These are phyloP conservation scores for Suhomyces wounanorum DNA, from an alignment of 1,139 yeast genomes.

Conservation along the genomic window DNA sequence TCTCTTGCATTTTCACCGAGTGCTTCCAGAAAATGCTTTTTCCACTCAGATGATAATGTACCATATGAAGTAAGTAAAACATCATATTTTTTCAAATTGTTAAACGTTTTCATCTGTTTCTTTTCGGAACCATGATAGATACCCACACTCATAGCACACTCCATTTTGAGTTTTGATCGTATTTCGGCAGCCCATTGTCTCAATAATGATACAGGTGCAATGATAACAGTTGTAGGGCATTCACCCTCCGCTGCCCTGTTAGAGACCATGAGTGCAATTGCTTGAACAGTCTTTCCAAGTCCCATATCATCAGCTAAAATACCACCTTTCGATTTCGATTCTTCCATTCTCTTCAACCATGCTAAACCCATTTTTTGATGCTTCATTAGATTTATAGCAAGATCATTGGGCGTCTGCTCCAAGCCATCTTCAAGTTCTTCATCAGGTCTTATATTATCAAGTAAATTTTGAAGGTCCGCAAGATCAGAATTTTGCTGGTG, in stretches of 20 bases:
- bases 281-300: conserved; percentile 86
- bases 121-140: conserved; percentile 63
- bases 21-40: conserved; percentile 54
- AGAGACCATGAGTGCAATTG: conserved; percentile 67
- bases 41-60: conserved; percentile 69
- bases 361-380: conserved; percentile 86
- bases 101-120: conserved; percentile 39
- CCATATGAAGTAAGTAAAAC: conserved; percentile 79
- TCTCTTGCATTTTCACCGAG: conserved; percentile 15
- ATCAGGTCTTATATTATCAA: conserved; percentile 67
- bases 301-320: conserved; percentile 95
- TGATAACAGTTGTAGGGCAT: conserved; percentile 64
- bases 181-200: conserved; percentile 86
- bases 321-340: conserved; percentile 65
- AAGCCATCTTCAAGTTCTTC: conserved; percentile 46
- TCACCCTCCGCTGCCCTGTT: conserved; percentile 41
- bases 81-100: conserved; percentile 58
- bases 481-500: not conserved
- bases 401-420: conserved; percentile 67
- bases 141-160: conserved; percentile 48
- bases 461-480: conserved; percentile 47
- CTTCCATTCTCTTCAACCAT: conserved; percentile 77
- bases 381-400: conserved; percentile 66
- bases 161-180: conserved; percentile 56
- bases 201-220: conserved; percentile 83